phyloP scores from a whole-genome alignment of 441 rosid species.

The Eutrema salsugineum region DNA sequence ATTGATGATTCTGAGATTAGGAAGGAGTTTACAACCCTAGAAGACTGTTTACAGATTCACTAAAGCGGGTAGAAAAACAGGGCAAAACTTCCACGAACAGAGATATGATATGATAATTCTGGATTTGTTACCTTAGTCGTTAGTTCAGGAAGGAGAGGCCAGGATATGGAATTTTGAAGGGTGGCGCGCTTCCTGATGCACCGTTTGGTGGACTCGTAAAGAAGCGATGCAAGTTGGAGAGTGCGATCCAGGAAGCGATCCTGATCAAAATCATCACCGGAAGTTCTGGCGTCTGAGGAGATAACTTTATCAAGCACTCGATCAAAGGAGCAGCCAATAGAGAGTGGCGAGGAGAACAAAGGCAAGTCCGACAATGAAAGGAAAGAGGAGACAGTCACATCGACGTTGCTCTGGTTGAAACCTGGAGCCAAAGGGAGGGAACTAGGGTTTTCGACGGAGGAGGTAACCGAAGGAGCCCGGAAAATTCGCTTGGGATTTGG shows the following conservation, averaged over 20 bases:
- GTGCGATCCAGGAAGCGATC: slow-evolving; percentile 63
- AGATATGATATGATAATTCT: neutral
- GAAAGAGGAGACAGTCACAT: slow-evolving; percentile 15
- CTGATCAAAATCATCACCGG: slow-evolving; percentile 38
- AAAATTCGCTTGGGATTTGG: slow-evolving; percentile 25
- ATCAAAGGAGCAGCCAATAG: slow-evolving; percentile 60
- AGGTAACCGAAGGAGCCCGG: slow-evolving; percentile 1
- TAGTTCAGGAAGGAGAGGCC: slow-evolving; percentile 81
- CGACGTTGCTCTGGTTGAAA: slow-evolving; percentile 3
- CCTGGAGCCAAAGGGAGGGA: neutral
- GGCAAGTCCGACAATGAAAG: slow-evolving; percentile 25
- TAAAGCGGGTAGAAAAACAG: neutral
- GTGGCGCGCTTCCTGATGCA: slow-evolving; percentile 65
- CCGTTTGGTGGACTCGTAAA: slow-evolving; percentile 51
- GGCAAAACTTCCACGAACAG: neutral
- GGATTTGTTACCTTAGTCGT: slow-evolving; percentile 53
- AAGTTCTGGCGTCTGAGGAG: slow-evolving; percentile 16
- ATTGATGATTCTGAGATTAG: neutral
- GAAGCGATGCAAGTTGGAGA: slow-evolving; percentile 48
- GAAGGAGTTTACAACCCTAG: neutral
- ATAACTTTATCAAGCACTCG: slow-evolving; percentile 32
- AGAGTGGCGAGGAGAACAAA: slow-evolving; percentile 31
- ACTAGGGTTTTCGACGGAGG: neutral
- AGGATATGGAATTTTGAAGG: slow-evolving; percentile 53
- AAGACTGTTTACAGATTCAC: neutral